Conservation (phyloP, 169 alveolate genomes). For the Plasmodium gaboni region DNA sequence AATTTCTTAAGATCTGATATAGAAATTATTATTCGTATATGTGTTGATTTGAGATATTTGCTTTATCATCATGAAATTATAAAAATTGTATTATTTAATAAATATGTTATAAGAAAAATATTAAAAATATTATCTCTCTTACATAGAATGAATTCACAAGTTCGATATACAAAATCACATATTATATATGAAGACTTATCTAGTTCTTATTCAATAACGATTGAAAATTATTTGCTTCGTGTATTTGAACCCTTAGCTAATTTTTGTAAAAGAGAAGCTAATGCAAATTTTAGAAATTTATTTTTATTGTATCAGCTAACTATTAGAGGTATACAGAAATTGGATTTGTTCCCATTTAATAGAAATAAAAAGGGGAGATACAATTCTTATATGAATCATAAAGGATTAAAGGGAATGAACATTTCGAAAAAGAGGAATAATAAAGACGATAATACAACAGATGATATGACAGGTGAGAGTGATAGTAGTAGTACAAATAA, state of each 20-base stretch:
- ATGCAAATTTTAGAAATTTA: conserved; percentile 55
- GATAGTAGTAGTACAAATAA: too few relatives aligned
- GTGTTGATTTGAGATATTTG: conserved; percentile 55
- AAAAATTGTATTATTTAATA: conserved; percentile 43
- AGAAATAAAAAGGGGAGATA: not conserved
- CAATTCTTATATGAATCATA: not conserved
- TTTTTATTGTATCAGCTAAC: conserved; percentile 59
- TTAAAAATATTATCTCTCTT: conserved; percentile 7
- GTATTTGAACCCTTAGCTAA: conserved; percentile 58
- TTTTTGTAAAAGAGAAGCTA: conserved; percentile 62
- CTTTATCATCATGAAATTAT: conserved; percentile 62
- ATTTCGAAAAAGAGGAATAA: not conserved
- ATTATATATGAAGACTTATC: conserved; percentile 59
- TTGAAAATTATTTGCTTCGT: conserved; percentile 48
- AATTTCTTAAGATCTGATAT: conserved; percentile 43
- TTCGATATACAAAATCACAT: conserved; percentile 47
- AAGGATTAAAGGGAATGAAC: not conserved
- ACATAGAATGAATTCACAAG: conserved; percentile 57
- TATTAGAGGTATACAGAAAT: conserved; percentile 20
- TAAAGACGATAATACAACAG: not conserved
- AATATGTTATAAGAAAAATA: conserved; percentile 42
- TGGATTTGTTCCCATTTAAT: conserved; percentile 22
- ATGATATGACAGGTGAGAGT: too few relatives aligned
- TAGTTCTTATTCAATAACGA: conserved; percentile 45
- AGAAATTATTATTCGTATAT: conserved; percentile 50